phyloP scores from a whole-genome alignment of 2,329 filamentous ascomycete species.

The Stagonosporopsis vannaccii region DNA sequence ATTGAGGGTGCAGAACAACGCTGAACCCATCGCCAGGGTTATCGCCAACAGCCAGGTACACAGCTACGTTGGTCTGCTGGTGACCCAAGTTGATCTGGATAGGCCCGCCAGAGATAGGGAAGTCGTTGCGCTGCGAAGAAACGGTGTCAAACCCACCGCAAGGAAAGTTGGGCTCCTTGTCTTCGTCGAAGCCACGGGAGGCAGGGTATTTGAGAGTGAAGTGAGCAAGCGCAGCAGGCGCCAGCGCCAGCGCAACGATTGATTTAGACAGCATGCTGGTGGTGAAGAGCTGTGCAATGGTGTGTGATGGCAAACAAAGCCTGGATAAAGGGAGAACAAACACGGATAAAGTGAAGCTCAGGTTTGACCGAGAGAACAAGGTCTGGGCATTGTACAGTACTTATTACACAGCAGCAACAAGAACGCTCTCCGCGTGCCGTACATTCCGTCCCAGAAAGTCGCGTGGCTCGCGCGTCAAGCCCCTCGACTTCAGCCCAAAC shows the following conservation, averaged over 20 bases:
- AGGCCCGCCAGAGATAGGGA: slow-evolving; percentile 59
- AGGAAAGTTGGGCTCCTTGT: slow-evolving; percentile 56
- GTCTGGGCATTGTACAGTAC: slow-evolving; percentile 32
- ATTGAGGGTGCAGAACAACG: slow-evolving; percentile 68
- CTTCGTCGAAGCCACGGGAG: slow-evolving; percentile 58
- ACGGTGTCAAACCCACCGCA: slow-evolving; percentile 60
- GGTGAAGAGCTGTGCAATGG: slow-evolving; percentile 1
- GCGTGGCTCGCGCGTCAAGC: slow-evolving; percentile 36
- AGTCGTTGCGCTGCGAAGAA: slow-evolving; percentile 55
- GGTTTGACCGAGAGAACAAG: not conserved
- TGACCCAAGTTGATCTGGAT: slow-evolving; percentile 62
- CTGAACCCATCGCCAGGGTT: slow-evolving; percentile 69
- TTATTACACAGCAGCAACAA: slow-evolving; percentile 34
- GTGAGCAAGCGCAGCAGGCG: slow-evolving; percentile 60
- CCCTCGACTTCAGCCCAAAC: slow-evolving; percentile 17
- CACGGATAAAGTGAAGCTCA: slow-evolving; percentile 7
- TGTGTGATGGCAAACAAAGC: not conserved
- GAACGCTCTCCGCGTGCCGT: slow-evolving; percentile 31
- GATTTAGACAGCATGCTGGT: slow-evolving; percentile 43
- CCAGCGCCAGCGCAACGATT: slow-evolving; percentile 51
- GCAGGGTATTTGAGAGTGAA: slow-evolving; percentile 63
- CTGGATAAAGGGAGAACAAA: not conserved
- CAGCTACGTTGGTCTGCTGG: slow-evolving; percentile 59
- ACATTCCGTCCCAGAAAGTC: slow-evolving; percentile 33
- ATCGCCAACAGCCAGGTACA: slow-evolving; percentile 62